Percentiles rank a stretch among this genome's conserved stretches.
These are phyloP conservation scores for Parascedosporium putredinis DNA, from an alignment of 2,329 filamentous ascomycete species.

Conservation along the genomic window DNA sequence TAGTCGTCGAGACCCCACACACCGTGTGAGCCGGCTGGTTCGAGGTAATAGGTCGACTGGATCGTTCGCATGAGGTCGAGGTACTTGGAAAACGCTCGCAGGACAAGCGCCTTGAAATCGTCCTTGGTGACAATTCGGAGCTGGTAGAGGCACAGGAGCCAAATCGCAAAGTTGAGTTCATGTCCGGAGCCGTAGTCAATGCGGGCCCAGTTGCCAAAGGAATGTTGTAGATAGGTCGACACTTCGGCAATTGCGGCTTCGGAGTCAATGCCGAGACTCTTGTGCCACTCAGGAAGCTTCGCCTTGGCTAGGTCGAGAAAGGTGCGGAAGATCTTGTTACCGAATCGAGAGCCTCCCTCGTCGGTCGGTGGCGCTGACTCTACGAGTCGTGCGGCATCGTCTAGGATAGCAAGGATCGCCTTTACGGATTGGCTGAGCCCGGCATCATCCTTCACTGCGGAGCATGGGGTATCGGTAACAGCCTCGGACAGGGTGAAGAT, in stretches of 20 bases:
- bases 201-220: slow-evolving; percentile 74
- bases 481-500: slow-evolving; percentile 79
- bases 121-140: slow-evolving; percentile 50
- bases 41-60: slow-evolving; percentile 89
- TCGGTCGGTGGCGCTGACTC: slow-evolving; percentile 68
- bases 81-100: slow-evolving; percentile 74
- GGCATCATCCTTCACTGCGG: slow-evolving; percentile 40
- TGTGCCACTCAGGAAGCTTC: slow-evolving; percentile 52
- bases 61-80: slow-evolving; percentile 77
- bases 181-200: slow-evolving; percentile 98
- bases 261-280: slow-evolving; percentile 41
- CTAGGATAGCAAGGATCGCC: slow-evolving; percentile 59
- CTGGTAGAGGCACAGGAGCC: slow-evolving; percentile 89
- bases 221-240: slow-evolving; percentile 68
- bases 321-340: slow-evolving; percentile 80
- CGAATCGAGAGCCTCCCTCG: slow-evolving; percentile 81
- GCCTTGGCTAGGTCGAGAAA: slow-evolving; percentile 63
- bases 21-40: slow-evolving; percentile 91
- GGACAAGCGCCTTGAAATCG: slow-evolving; percentile 65
- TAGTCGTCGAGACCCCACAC: slow-evolving; percentile 98
- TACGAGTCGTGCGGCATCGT: slow-evolving; percentile 57
- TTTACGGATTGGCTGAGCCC: slow-evolving; percentile 50
- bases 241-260: slow-evolving; percentile 55
- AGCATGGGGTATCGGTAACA: slow-evolving; percentile 60
- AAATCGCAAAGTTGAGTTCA: slow-evolving; percentile 93